Conservation (phyloP, 495 filamentous ascomycete species). For the Aspergillus panamensis region DNA sequence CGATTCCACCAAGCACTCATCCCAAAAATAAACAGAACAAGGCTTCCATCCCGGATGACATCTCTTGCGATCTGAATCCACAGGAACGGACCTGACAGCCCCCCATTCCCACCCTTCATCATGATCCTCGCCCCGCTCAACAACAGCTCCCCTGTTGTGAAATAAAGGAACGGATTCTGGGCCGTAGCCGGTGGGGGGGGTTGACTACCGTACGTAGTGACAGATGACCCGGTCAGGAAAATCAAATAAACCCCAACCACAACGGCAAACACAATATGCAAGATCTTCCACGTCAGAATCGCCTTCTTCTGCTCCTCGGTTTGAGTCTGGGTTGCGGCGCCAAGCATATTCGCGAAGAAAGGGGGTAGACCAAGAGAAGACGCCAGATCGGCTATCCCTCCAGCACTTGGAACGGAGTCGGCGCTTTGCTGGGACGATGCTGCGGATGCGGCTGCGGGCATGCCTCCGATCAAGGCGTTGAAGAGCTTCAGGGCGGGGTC, state of each 20-base stretch:
- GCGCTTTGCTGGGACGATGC: conserved; percentile 19
- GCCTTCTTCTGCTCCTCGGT: conserved; percentile 44
- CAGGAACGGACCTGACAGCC: conserved; percentile 44
- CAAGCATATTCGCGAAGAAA: conserved; percentile 42
- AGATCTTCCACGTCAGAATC: conserved; percentile 64
- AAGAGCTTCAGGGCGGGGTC: conserved; percentile 64
- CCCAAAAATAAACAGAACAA: conserved; percentile 78
- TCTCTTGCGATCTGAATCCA: conserved; percentile 57
- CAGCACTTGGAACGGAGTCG: conserved; percentile 25
- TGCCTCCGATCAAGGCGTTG: conserved; percentile 54
- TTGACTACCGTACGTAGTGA: conserved; percentile 41
- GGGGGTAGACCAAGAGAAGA: conserved; percentile 42
- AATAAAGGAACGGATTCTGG: conserved; percentile 68
- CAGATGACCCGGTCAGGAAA: conserved; percentile 34
- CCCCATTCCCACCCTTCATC: conserved; percentile 44
- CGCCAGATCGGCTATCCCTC: conserved; percentile 26
- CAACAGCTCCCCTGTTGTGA: conserved; percentile 75
- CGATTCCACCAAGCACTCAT: conserved; percentile 62
- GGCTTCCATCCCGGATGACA: conserved; percentile 63
- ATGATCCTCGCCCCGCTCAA: conserved; percentile 66
- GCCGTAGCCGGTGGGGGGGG: conserved; percentile 62
- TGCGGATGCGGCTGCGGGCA: conserved; percentile 25
- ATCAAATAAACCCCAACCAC: conserved; percentile 66
- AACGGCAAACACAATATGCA: conserved; percentile 73
- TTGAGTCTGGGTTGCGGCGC: conserved; percentile 27